These are phyloP conservation scores for Podospora conica DNA, from an alignment of 495 filamentous ascomycete genomes.

Conservation along the genomic window DNA sequence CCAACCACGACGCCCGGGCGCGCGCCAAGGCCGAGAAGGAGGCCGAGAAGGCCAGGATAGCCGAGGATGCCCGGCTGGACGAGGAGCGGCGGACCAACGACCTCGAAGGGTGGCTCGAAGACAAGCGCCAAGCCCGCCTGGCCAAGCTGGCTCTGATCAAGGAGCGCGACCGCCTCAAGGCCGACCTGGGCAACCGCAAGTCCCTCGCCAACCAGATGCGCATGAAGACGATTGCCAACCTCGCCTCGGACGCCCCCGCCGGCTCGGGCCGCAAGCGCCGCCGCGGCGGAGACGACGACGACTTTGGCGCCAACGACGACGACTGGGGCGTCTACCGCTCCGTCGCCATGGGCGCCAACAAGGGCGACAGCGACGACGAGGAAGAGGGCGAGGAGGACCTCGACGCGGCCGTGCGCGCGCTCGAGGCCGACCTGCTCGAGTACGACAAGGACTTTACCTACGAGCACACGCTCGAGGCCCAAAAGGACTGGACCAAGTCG, in stretches of 20 bases:
- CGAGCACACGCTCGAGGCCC: conserved; percentile 82
- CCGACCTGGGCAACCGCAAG: conserved; percentile 91
- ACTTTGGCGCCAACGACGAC: conserved; percentile 93
- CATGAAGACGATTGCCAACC: conserved; percentile 97
- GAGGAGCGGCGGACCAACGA: conserved; percentile 77
- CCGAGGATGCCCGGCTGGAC: conserved; percentile 75
- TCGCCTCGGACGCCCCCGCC: conserved; percentile 79
- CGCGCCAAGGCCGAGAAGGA: conserved; percentile 95
- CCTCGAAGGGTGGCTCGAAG: conserved; percentile 78
- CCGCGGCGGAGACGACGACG: conserved; percentile 72
- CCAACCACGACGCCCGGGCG: conserved; percentile 83
- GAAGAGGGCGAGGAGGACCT: conserved; percentile 90
- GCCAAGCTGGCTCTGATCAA: conserved; percentile 77
- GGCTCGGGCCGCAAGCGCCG: conserved; percentile 61
- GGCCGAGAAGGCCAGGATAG: conserved; percentile 72
- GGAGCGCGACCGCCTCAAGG: conserved; percentile 84
- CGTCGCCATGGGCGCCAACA: conserved; percentile 67
- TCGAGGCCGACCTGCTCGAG: conserved; percentile 78
- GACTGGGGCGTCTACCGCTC: conserved; percentile 96
- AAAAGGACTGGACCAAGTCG: conserved; percentile 88
- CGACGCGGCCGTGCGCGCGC: conserved; percentile 56
- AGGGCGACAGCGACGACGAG: conserved; percentile 59
- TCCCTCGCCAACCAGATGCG: conserved; percentile 91
- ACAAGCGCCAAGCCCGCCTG: conserved; percentile 68
- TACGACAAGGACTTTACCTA: conserved; percentile 86